Evolutionary conservation across 2,329 filamentous ascomycete genomes (phyloP).

Genomic region (Fusarium incarnatum): DNA sequence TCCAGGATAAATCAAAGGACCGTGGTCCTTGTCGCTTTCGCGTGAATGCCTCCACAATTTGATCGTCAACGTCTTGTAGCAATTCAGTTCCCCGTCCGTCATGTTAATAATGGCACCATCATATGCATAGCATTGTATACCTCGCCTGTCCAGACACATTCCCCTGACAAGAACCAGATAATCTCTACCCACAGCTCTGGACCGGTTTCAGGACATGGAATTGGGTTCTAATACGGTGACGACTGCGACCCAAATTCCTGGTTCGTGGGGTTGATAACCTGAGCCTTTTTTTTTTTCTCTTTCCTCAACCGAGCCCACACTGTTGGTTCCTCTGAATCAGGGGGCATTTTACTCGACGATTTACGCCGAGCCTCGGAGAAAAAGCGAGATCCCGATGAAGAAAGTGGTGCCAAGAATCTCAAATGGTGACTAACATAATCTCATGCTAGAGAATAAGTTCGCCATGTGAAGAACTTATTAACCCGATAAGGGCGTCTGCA

Average conservation of each 20-base stretch:
- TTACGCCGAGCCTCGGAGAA: constrained; percentile 21
- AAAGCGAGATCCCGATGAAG: constrained; percentile 9
- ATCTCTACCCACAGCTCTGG: constrained; percentile 36
- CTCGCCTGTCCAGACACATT: constrained; percentile 14
- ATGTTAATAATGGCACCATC: constrained; percentile 31
- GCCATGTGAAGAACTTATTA: constrained; percentile 15
- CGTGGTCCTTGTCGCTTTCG: constrained; percentile 25
- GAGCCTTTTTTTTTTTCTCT: constrained; percentile 2
- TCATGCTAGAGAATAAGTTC: constrained; percentile 5
- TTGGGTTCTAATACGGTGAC: constrained; percentile 16
- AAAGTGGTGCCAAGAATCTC: constrained; percentile 18
- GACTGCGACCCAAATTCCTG: constrained; percentile 43
- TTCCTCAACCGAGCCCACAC: constrained; percentile 27
- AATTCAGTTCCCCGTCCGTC: constrained; percentile 7
- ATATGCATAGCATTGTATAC: constrained; percentile 10
- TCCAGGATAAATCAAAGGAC: constrained; percentile 19
- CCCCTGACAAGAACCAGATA: constrained; percentile 16
- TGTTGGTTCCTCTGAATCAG: constrained; percentile 19
- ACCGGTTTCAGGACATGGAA: constrained; percentile 41
- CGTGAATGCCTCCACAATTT: constrained; percentile 40
- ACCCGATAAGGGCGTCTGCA: constrained; percentile 15
- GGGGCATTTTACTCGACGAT: constrained; percentile 11
- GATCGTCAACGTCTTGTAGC: constrained; percentile 17
- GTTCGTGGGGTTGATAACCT: constrained; percentile 29
- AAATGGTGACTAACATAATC: constrained; percentile 20